These are phyloP conservation scores for Carex scoparia DNA, from an alignment of 176 grass and related monocot genomes.

Conservation along the genomic window DNA sequence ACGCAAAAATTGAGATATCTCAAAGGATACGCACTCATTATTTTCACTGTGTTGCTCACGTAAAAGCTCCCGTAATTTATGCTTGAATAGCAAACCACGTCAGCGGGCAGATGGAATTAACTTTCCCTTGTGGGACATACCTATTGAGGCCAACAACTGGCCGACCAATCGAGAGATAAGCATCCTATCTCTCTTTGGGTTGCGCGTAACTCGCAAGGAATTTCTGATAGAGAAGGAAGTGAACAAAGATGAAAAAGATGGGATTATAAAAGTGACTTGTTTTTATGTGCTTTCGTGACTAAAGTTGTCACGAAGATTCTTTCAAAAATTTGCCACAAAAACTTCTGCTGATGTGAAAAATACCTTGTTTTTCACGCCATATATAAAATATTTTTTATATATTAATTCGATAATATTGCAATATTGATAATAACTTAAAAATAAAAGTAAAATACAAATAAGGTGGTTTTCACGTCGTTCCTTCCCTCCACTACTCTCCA, in stretches of 20 bases:
- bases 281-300: not conserved
- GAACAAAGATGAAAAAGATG: conserved; percentile 9
- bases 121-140: not conserved
- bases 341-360: not conserved
- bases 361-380: not conserved
- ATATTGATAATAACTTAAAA: not conserved
- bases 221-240: conserved; percentile 14
- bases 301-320: not conserved
- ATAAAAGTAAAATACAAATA: not conserved
- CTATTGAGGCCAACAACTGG: not conserved
- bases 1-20: no score
- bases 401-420: not conserved
- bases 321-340: not conserved
- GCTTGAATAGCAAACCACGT: not conserved
- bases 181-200: conserved; percentile 6
- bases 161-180: conserved; percentile 26
- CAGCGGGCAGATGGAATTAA: not conserved
- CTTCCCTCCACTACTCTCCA: no score
- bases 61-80: not conserved
- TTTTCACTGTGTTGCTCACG: not conserved
- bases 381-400: no score
- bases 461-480: no score
- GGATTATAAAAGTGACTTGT: conserved; percentile 1
- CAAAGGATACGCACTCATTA: not conserved
- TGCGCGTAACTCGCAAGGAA: conserved; percentile 2